Evolutionary conservation across 805 yeast genomes (phyloP), one percentile per base, ranked within the genome.

Genomic region (Suhomyces faveliae): DNA sequence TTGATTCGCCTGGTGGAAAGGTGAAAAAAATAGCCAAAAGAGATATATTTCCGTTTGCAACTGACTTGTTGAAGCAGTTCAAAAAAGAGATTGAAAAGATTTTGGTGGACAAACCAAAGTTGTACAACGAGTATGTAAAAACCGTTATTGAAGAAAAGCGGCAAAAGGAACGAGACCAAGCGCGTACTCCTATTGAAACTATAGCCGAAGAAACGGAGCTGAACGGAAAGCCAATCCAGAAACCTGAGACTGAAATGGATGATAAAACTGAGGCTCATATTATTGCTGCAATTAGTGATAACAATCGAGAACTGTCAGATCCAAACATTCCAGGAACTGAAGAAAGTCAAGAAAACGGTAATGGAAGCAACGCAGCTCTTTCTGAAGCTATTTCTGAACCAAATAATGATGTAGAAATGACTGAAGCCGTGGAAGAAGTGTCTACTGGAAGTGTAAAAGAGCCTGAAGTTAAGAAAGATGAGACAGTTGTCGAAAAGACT

Each of bases 31-130:
- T 72, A 6, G 77, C 77, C 2, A 73, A 72, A 47, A 63, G 67
- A 44, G 77, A 73, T 50, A 60, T 73, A 2, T 73, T 71, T 43
- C 77, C 77, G 0, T 64, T 68, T 45, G 64, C 68, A 4, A 59
- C 58, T 43, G 78, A 73, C 15, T 52, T 73, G 15, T 57, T 68
- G 30, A 63, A 60, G 19, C 53, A 50, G 13, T 58, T 58, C 39
- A 62, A 66, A 51, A 55, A 65, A 20, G 66, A 60, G 5, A 58
- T 67, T 15, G 77, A 72, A 25, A 50, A 55, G 1, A 52, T 62
- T 12, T 46, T 67, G 24, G 70, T 68, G 42, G 61, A 61, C 2
- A 54, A 54, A 2, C 71, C 76, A 0, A 59, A 63, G 11, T 52
- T 68, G 3, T 65, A 63, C 52, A 70, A 67, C 52, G 64, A 51